phyloP scores from a whole-genome alignment of 1,139 yeast species.

The Wickerhamiella infanticola region DNA sequence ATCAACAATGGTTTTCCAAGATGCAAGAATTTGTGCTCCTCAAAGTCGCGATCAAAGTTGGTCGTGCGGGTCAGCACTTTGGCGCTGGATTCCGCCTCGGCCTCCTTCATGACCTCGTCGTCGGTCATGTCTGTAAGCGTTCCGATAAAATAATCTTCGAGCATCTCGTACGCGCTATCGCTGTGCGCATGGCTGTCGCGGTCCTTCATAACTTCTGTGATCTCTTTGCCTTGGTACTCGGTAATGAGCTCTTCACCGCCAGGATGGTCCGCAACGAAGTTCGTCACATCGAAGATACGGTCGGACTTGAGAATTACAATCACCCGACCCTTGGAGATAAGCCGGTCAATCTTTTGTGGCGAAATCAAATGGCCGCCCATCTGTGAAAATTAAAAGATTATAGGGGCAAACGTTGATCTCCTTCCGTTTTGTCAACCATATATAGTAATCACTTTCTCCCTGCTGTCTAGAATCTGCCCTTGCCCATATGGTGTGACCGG shows the following conservation, averaged over 20 bases:
- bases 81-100: slow-evolving; percentile 17
- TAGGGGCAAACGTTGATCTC: too few relatives aligned
- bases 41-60: slow-evolving; percentile 53
- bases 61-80: slow-evolving; percentile 64
- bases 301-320: slow-evolving; percentile 69
- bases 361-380: background rate
- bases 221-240: slow-evolving; percentile 72
- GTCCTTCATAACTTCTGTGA: slow-evolving; percentile 68
- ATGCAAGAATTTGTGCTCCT: slow-evolving; percentile 74
- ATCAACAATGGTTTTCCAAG: slow-evolving; percentile 61
- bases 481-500: too few relatives aligned
- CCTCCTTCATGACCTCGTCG: slow-evolving; percentile 17
- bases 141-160: slow-evolving; percentile 56
- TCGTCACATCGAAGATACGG: slow-evolving; percentile 70
- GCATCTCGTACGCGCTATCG: slow-evolving; percentile 74
- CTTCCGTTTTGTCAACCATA: too few relatives aligned
- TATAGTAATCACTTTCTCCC: too few relatives aligned
- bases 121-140: slow-evolving; percentile 37
- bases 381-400: too few relatives aligned
- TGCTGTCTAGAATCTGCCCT: too few relatives aligned
- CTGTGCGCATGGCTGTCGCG: slow-evolving; percentile 56
- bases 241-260: slow-evolving; percentile 65
- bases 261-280: slow-evolving; percentile 70
- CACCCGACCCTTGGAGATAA: slow-evolving; percentile 23
- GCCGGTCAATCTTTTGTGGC: background rate